Evolutionary conservation across 176 grass and related monocot genomes (phyloP).

Genomic region (Zoysia pacifica): DNA sequence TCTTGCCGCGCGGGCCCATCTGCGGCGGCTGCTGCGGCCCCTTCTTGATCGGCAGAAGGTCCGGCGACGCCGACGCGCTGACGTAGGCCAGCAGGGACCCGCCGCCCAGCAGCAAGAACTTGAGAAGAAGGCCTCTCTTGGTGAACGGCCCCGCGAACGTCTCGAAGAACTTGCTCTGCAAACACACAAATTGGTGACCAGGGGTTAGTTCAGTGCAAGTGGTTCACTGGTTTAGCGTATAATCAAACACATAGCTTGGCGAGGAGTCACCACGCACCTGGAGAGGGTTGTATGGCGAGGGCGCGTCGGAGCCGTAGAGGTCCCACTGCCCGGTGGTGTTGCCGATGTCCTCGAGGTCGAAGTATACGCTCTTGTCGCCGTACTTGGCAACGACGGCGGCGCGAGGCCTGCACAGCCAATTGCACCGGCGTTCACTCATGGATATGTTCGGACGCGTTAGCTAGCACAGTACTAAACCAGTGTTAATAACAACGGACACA

Average conservation of each 20-base stretch:
- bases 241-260: too few species aligned
- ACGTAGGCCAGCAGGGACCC: conserved; percentile 77
- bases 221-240: too few species aligned
- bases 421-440: background rate
- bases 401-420: conserved; percentile 38
- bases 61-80: conserved; percentile 60
- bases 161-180: conserved; percentile 99
- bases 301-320: conserved; percentile 84
- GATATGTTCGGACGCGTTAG: background rate
- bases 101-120: conserved; percentile 90
- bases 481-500: background rate
- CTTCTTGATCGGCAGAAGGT: conserved; percentile 97
- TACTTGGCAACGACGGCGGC: conserved; percentile 84
- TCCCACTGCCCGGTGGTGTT: conserved; percentile 99
- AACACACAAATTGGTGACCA: background rate
- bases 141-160: conserved; percentile 91
- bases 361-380: conserved; percentile 98
- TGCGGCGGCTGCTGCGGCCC: conserved; percentile 84
- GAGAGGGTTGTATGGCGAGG: conserved; percentile 90
- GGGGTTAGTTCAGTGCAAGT: background rate
- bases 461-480: background rate
- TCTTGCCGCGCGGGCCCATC: conserved; percentile 81
- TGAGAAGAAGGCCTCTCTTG: conserved; percentile 95
- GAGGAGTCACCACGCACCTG: conserved; percentile 44
- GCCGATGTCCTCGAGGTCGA: conserved; percentile 88